Evolutionary conservation across 1,139 yeast genomes (phyloP), one percentile per base, ranked within the genome.

Genomic region (Geotrichum histeridarum): DNA sequence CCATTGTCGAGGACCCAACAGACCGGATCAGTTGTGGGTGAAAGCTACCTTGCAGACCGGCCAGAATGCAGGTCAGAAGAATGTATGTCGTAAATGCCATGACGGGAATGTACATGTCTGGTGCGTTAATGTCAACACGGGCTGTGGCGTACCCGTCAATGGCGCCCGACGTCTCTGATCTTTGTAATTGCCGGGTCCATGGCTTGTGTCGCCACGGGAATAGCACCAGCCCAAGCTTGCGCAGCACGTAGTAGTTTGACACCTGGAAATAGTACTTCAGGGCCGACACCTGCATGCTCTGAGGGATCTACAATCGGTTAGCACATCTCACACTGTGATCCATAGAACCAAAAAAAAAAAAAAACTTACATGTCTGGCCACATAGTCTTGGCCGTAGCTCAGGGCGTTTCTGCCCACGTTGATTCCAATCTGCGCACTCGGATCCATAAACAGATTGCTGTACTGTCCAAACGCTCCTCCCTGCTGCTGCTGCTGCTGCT

Each of bases 31-130:
- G 77, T 67, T 91, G 93, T 0, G 99, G 99, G 65, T 91, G 96
- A 74, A 93, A 94, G 41, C 84, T 85, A 18, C 96, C 97, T 56
- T 83, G 81, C 54, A 93, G 73, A 12, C 99, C 99, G 58, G 89
- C 89, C 63, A 87, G 78, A 32, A 87, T 79, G 4, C 96, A 93
- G 80, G 94, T 84, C 47, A 89, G 77, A 59, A 94, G 73, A 54
- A 93, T 84, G 67, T 91, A 93, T 1, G 99, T 90, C 52, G 90
- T 83, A 64, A 86, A 81, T 1, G 97, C 88, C 96, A 91, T 90
- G 60, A 87, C 73, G 50, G 99, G 99, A 55, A 94, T 88, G 70
- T 94, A 94, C 76, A 93, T 80, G 70, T 94, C 99, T 1, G 99
- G 99, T 0, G 98, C 95, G 67, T 94, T 94, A 58, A 86, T 77